Percentiles rank a stretch among this genome's conserved stretches.
These are phyloP conservation scores for Gloeophyllum trabeum DNA, from an alignment of 768 basidiomycete genomes.

Conservation along the genomic window DNA sequence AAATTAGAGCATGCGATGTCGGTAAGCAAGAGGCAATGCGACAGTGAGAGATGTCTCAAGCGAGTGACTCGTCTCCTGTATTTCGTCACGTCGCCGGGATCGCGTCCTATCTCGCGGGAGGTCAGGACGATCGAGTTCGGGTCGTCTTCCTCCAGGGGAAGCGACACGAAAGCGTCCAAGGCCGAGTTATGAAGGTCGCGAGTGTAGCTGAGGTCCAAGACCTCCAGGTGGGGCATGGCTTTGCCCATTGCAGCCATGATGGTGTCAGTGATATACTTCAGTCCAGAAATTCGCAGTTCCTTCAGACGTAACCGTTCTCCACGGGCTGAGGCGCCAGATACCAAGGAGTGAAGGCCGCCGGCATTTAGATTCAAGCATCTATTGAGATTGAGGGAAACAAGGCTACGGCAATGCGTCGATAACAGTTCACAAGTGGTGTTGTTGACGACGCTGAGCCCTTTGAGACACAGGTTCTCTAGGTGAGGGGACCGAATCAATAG, in stretches of 20 bases:
- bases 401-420: constrained; percentile 38
- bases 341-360: constrained; percentile 42
- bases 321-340: constrained; percentile 29
- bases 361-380: constrained; percentile 62
- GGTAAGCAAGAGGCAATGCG: constrained; percentile 59
- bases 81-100: constrained; percentile 32
- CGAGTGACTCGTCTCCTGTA: constrained; percentile 53
- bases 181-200: constrained; percentile 65
- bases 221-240: constrained; percentile 61
- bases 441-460: constrained; percentile 57
- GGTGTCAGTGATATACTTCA: constrained; percentile 48
- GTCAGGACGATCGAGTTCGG: constrained; percentile 39
- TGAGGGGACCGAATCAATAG: constrained; percentile 56
- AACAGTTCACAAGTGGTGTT: constrained; percentile 68
- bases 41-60: constrained; percentile 66
- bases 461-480: constrained; percentile 48
- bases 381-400: constrained; percentile 57
- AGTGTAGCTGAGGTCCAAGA: constrained; percentile 71
- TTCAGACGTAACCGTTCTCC: constrained; percentile 41
- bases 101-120: constrained; percentile 55
- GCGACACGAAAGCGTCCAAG: constrained; percentile 60
- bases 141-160: constrained; percentile 26
- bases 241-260: constrained; percentile 57
- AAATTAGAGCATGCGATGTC: constrained; percentile 68
- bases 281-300: constrained; percentile 55